These are phyloP conservation scores for Fusarium heterosporum DNA, from an alignment of 2,329 filamentous ascomycete genomes.

Conservation along the genomic window DNA sequence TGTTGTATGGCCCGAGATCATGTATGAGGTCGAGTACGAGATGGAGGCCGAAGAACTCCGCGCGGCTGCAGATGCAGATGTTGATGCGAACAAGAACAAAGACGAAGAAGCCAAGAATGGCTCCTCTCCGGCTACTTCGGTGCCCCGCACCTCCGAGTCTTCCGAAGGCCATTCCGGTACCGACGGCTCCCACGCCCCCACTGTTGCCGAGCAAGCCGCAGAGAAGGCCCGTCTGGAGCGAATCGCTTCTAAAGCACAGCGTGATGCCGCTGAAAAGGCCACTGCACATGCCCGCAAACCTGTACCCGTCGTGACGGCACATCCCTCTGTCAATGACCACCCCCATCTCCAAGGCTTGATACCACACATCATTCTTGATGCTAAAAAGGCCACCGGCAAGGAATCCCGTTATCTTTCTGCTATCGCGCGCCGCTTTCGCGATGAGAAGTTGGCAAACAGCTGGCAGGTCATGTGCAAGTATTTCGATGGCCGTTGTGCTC, in stretches of 20 bases:
- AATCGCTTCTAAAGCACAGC: conserved; percentile 66
- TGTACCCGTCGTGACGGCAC: conserved; percentile 61
- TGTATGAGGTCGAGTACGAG: conserved; percentile 80
- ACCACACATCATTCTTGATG: conserved; percentile 79
- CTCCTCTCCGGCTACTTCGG: conserved; percentile 27
- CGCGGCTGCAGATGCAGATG: conserved; percentile 47
- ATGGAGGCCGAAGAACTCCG: conserved; percentile 74
- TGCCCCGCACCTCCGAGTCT: conserved; percentile 45
- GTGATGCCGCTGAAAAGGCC: conserved; percentile 66
- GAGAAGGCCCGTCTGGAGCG: conserved; percentile 71
- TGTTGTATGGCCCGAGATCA: conserved; percentile 83
- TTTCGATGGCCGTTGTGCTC: conserved; percentile 84
- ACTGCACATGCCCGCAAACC: conserved; percentile 66
- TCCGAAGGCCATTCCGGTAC: conserved; percentile 43
- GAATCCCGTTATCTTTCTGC: conserved; percentile 80
- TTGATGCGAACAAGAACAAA: conserved; percentile 38
- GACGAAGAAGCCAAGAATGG: conserved; percentile 44
- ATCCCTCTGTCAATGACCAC: conserved; percentile 68
- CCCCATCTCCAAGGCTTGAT: conserved; percentile 67
- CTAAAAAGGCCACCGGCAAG: conserved; percentile 80
- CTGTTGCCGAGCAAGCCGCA: conserved; percentile 67
- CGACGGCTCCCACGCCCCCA: conserved; percentile 47
- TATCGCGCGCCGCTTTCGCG: conserved; percentile 65
- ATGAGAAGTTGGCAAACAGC: conserved; percentile 69
- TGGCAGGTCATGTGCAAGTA: conserved; percentile 85